A percentile compares a stretch with the other conserved stretches of the same genome.
Conservation (phyloP, 2,329 filamentous ascomycete species). For the Verticillium longisporum region DNA sequence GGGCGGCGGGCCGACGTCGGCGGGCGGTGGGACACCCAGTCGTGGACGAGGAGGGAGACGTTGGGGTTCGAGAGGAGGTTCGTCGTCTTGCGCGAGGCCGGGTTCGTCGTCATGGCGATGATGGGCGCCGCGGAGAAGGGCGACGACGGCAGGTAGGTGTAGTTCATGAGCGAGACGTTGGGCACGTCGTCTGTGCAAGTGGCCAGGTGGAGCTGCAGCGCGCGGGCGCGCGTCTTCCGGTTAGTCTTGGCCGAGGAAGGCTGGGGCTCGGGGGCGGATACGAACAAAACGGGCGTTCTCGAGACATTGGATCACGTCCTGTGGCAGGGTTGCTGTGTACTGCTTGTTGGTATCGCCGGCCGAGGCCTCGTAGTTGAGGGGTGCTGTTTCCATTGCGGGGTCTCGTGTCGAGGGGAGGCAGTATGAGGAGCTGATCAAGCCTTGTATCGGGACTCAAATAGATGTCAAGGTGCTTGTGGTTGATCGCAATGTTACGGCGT, state of each 20-base stretch:
- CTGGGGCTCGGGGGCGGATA: slow-evolving; percentile 10
- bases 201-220: slow-evolving; percentile 77
- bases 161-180: slow-evolving; percentile 97
- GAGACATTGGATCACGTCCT: slow-evolving; percentile 82
- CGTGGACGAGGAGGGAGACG: slow-evolving; percentile 92
- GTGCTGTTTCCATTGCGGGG: slow-evolving; percentile 52
- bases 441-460: no score
- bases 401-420: slow-evolving; percentile 2
- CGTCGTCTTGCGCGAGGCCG: slow-evolving; percentile 68
- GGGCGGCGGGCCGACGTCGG: slow-evolving; percentile 59
- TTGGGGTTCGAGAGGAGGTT: slow-evolving; percentile 80
- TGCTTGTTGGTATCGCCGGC: slow-evolving; percentile 66
- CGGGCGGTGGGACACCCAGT: slow-evolving; percentile 69
- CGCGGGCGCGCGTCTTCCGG: slow-evolving; percentile 4
- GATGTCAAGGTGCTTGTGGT: no score
- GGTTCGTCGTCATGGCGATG: slow-evolving; percentile 90
- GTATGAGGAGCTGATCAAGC: neutral
- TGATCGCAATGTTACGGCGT: no score
- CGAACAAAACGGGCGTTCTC: slow-evolving; percentile 91
- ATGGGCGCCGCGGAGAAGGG: slow-evolving; percentile 65
- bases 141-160: slow-evolving; percentile 85
- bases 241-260: slow-evolving; percentile 1
- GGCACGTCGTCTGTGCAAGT: slow-evolving; percentile 79
- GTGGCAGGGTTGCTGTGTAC: slow-evolving; percentile 62
- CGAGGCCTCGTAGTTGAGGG: slow-evolving; percentile 69